Conservation (phyloP, 306 rosid genomes). For the Abrus pulchellus region DNA sequence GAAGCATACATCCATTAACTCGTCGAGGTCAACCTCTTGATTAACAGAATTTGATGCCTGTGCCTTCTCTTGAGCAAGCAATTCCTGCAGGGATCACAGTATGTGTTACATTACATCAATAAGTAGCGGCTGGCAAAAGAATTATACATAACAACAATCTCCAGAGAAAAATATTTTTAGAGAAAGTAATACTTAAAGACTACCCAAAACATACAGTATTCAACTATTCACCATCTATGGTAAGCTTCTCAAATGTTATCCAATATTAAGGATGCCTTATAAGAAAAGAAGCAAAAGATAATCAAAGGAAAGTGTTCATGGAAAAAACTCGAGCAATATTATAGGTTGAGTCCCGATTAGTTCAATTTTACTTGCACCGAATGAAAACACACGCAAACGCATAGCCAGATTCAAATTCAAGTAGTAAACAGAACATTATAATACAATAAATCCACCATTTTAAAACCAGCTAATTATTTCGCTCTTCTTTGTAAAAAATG, state of each 20-base stretch:
- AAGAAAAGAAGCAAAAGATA: not conserved
- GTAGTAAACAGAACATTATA: conserved; percentile 5
- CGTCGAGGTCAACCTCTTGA: conserved; percentile 90
- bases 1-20: conserved; percentile 90
- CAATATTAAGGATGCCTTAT: not conserved
- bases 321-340: not conserved
- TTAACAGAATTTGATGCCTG: conserved; percentile 72
- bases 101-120: conserved; percentile 15
- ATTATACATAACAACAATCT: conserved; percentile 13
- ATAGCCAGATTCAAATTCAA: not conserved
- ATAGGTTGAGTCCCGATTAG: not conserved
- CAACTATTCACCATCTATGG: conserved; percentile 25
- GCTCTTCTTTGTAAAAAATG: not conserved
- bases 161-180: not conserved
- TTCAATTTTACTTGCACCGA: conserved; percentile 1
- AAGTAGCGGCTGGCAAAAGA: conserved; percentile 29
- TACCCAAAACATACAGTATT: not conserved
- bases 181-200: not conserved
- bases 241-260: not conserved
- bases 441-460: not conserved
- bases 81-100: conserved; percentile 66
- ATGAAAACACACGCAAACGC: not conserved
- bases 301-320: not conserved
- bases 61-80: conserved; percentile 64
- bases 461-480: not conserved